A percentile compares a stretch with the other conserved stretches of the same genome.
phyloP scores from a whole-genome alignment of 2,329 filamentous ascomycete species.

The Fusarium setosum region DNA sequence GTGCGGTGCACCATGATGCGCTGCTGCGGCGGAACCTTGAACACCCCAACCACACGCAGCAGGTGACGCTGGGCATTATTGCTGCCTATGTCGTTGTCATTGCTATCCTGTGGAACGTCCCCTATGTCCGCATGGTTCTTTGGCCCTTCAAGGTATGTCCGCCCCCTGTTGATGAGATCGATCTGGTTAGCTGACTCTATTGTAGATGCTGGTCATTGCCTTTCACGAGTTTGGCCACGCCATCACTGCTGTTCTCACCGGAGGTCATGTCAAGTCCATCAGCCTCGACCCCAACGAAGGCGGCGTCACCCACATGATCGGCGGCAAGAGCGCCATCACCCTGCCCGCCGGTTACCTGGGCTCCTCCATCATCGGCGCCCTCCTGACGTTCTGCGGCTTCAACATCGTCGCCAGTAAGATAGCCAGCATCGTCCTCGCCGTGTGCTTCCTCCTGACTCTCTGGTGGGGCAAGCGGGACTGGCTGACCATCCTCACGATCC shows the following conservation, averaged over 20 bases:
- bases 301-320: conserved; percentile 81
- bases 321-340: conserved; percentile 76
- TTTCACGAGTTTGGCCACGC: conserved; percentile 87
- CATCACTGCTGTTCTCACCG: conserved; percentile 77
- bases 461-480: conserved; percentile 87
- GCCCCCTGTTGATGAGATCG: background rate
- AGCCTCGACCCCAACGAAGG: conserved; percentile 82
- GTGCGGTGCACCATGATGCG: conserved; percentile 12
- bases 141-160: conserved; percentile 81
- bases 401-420: conserved; percentile 84
- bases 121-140: conserved; percentile 78
- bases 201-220: conserved; percentile 84
- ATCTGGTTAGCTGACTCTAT: conserved; percentile 13
- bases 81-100: conserved; percentile 78
- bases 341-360: conserved; percentile 84
- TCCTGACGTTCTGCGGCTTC: conserved; percentile 84
- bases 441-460: conserved; percentile 80
- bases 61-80: conserved; percentile 77
- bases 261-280: conserved; percentile 79
- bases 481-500: conserved; percentile 78
- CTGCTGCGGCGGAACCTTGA: conserved; percentile 64
- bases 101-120: conserved; percentile 82
- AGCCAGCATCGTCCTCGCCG: conserved; percentile 78
- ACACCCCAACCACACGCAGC: conserved; percentile 74
- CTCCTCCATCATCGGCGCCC: conserved; percentile 79